Percentiles rank a stretch among this genome's conserved stretches.
phyloP scores from a whole-genome alignment of 208 protist species.

The Acanthamoeba culbertsoni region DNA sequence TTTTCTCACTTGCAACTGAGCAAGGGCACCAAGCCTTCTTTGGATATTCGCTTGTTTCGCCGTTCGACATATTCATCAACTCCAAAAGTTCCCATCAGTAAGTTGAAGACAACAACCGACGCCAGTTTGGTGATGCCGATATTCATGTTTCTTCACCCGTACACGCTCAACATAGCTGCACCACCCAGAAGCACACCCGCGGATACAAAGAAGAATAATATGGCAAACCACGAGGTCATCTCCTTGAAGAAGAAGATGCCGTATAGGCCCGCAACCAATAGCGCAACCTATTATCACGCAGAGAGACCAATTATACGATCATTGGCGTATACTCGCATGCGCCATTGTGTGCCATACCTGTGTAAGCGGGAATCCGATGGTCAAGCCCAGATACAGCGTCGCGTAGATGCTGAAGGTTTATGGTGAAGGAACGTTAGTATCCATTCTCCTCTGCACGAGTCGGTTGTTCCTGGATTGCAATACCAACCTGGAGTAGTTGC shows the following conservation, averaged over 20 bases:
- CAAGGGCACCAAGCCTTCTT: too few relatives aligned
- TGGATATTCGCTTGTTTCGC: too few relatives aligned
- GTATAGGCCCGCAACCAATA: conserved; percentile 49
- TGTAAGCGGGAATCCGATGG: conserved; percentile 50
- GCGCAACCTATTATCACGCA: conserved; percentile 48
- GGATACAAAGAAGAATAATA: neutral
- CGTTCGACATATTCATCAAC: too few relatives aligned
- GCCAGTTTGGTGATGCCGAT: too few relatives aligned
- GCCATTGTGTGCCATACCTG: neutral
- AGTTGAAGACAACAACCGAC: too few relatives aligned
- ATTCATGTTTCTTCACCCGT: neutral
- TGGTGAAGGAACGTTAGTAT: neutral
- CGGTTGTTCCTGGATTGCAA: neutral
- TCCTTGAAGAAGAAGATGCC: conserved; percentile 50
- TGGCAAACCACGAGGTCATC: neutral
- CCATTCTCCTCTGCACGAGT: neutral
- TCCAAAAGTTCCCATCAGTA: too few relatives aligned
- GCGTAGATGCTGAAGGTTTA: conserved; percentile 46
- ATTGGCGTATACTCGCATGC: too few relatives aligned
- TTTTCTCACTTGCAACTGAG: too few relatives aligned
- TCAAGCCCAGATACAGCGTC: conserved; percentile 53
- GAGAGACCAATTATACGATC: too few relatives aligned
- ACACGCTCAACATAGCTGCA: conserved; percentile 20
- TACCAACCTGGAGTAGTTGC: neutral
- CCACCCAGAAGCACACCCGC: conserved; percentile 18